phyloP scores from a whole-genome alignment of 2,329 filamentous ascomycete genomes.

The Penicillium paneum region DNA sequence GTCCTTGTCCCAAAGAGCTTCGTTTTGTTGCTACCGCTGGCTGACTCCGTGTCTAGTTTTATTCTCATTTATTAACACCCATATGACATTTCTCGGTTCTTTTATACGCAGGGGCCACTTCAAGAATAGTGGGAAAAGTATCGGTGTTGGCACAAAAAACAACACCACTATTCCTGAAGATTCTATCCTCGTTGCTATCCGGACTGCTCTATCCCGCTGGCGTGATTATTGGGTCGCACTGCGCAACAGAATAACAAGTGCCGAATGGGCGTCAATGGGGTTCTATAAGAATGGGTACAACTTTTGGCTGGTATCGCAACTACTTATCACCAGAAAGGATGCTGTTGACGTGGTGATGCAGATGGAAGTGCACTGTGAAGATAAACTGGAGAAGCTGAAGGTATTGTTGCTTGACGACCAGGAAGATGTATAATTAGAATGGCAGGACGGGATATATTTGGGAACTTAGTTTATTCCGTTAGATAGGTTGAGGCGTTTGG shows the following conservation, averaged over 20 bases:
- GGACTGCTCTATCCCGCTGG: conserved; percentile 38
- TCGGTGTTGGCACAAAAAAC: not conserved
- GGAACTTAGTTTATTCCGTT: not conserved
- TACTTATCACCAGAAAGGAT: conserved; percentile 43
- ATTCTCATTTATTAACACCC: conserved; percentile 42
- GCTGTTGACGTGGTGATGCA: conserved; percentile 44
- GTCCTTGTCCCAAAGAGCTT: conserved; percentile 10
- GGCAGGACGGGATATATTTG: too few species aligned
- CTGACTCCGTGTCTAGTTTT: conserved; percentile 29
- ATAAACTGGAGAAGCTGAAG: conserved; percentile 43
- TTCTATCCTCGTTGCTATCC: conserved; percentile 31
- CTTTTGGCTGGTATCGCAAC: conserved; percentile 44
- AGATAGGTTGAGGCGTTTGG: not conserved
- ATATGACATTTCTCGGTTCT: conserved; percentile 38
- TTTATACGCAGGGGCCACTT: conserved; percentile 18
- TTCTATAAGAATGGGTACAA: conserved; percentile 45
- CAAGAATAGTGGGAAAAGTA: conserved; percentile 7
- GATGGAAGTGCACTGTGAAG: conserved; percentile 46
- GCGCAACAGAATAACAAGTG: conserved; percentile 29
- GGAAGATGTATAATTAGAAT: conserved; percentile 5
- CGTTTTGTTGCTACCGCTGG: not conserved
- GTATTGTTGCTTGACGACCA: conserved; percentile 39
- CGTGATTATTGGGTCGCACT: conserved; percentile 38
- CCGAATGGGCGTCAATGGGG: conserved; percentile 42
- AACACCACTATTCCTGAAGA: conserved; percentile 29